Percentiles rank a stretch among this genome's conserved stretches.
Conservation (phyloP, 352 stramenopile species). For the Phytopythium boreale region DNA sequence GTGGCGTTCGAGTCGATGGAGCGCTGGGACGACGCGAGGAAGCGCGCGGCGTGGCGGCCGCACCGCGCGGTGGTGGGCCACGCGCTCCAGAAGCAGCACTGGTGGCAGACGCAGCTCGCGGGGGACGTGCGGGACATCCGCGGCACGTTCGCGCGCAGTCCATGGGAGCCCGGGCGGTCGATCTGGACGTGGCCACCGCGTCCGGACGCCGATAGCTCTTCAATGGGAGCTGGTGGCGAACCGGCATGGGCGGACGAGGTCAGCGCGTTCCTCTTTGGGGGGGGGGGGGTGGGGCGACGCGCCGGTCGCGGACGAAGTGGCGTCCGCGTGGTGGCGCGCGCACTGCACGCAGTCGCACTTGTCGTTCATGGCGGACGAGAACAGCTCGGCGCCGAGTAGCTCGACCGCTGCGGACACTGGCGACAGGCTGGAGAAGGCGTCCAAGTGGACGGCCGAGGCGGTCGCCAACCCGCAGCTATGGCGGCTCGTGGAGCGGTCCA, state of each 20-base stretch:
- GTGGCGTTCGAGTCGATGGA: conserved; percentile 5
- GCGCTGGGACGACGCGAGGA: conserved; percentile 18
- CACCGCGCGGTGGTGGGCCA: conserved; percentile 31
- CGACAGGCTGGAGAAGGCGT: too few species aligned
- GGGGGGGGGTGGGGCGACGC: conserved; percentile 8
- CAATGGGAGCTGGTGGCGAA: background rate
- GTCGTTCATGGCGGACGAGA: background rate
- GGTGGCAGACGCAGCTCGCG: conserved; percentile 54
- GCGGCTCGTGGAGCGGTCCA: conserved; percentile 21
- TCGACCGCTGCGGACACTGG: too few species aligned
- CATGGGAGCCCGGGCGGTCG: conserved; percentile 43
- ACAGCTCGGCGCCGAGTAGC: conserved; percentile 8
- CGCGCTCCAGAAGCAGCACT: conserved; percentile 32
- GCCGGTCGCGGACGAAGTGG: conserved; percentile 25
- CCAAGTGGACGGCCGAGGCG: conserved; percentile 39
- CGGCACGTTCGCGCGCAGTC: conserved; percentile 26
- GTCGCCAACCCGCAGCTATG: conserved; percentile 51
- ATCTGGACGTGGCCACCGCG: conserved; percentile 45
- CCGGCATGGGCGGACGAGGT: conserved; percentile 16
- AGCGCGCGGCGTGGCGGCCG: conserved; percentile 31
- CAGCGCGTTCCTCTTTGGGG: conserved; percentile 32
- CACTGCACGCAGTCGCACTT: conserved; percentile 53
- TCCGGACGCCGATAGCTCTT: conserved; percentile 3
- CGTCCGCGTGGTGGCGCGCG: conserved; percentile 57
- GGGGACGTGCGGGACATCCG: conserved; percentile 47